Conservation (phyloP, 2,329 filamentous ascomycete genomes). For the Lasiodiplodia hormozganensis region DNA sequence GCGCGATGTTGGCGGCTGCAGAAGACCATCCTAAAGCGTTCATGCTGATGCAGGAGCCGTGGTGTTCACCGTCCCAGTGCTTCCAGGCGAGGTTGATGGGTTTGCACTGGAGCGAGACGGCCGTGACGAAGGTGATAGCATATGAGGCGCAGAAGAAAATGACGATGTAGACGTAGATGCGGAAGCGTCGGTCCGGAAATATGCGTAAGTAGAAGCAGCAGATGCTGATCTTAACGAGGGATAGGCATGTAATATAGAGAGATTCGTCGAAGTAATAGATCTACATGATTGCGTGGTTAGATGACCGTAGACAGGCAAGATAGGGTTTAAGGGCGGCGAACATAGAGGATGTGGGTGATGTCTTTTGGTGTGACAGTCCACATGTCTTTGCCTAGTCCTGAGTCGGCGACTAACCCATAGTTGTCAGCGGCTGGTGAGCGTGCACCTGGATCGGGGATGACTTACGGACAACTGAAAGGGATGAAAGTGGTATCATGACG, state of each 20-base stretch:
- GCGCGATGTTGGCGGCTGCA: slow-evolving; percentile 41
- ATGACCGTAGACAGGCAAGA: neutral
- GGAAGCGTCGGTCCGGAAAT: slow-evolving; percentile 38
- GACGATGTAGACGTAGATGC: slow-evolving; percentile 36
- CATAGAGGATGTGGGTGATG: slow-evolving; percentile 53
- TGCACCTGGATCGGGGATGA: neutral
- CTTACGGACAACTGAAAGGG: slow-evolving; percentile 33
- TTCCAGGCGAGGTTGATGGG: slow-evolving; percentile 45
- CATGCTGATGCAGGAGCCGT: slow-evolving; percentile 45
- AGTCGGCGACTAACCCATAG: slow-evolving; percentile 32
- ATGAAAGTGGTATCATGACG: slow-evolving; percentile 37
- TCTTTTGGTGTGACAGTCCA: slow-evolving; percentile 55
- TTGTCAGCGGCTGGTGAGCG: neutral
- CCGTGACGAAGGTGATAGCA: slow-evolving; percentile 34
- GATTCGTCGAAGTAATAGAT: slow-evolving; percentile 44
- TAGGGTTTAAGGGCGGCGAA: neutral
- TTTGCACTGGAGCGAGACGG: slow-evolving; percentile 41
- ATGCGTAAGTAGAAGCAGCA: slow-evolving; percentile 43
- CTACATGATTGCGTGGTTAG: neutral
- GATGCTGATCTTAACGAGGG: slow-evolving; percentile 39
- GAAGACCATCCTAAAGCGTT: slow-evolving; percentile 43
- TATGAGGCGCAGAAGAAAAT: slow-evolving; percentile 38
- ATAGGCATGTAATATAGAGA: slow-evolving; percentile 43
- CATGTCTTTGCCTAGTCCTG: slow-evolving; percentile 59
- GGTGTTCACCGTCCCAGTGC: slow-evolving; percentile 39